Conservation (phyloP, 2,329 filamentous ascomycete species). For the Tolypocladium nubicola region DNA sequence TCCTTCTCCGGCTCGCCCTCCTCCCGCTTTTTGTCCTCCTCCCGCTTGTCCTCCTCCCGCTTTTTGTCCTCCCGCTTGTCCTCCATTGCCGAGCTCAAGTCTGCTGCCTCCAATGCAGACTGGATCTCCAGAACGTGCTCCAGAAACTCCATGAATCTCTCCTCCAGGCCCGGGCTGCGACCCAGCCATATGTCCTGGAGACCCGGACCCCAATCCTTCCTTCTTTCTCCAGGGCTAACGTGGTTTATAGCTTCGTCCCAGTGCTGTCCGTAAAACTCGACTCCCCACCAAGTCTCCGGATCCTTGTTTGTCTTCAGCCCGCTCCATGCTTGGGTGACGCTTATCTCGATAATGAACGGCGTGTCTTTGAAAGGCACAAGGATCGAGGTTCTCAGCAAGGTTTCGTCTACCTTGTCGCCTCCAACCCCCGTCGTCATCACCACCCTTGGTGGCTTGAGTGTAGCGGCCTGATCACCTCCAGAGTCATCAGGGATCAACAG, state of each 20-base stretch:
- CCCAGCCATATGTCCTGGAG: slow-evolving; percentile 22
- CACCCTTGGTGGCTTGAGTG: background rate
- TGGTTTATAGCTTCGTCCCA: slow-evolving; percentile 27
- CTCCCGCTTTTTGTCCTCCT: background rate
- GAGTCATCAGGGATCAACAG: slow-evolving; percentile 2
- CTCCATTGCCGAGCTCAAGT: background rate
- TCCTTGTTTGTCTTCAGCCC: slow-evolving; percentile 6
- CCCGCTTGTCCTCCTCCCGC: background rate
- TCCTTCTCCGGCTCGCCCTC: background rate
- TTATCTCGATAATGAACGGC: slow-evolving; percentile 21
- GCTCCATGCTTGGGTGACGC: slow-evolving; percentile 16
- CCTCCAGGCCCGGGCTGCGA: slow-evolving; percentile 11
- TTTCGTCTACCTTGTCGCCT: slow-evolving; percentile 4
- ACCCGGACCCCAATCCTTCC: slow-evolving; percentile 19
- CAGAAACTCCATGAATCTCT: slow-evolving; percentile 19
- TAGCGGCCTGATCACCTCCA: background rate
- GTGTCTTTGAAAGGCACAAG: slow-evolving; percentile 18
- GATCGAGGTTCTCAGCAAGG: slow-evolving; percentile 15
- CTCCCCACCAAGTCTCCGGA: slow-evolving; percentile 16
- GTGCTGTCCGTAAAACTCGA: slow-evolving; percentile 21
- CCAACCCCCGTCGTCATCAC: background rate
- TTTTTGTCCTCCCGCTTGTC: too few species aligned
- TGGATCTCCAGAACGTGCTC: slow-evolving; percentile 20
- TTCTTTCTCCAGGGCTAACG: slow-evolving; percentile 9
- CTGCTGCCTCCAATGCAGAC: slow-evolving; percentile 11